Evolutionary conservation across 306 rosid genomes (phyloP), one percentile per base, ranked within the genome.

Genomic region (Corylus heterophylla): DNA sequence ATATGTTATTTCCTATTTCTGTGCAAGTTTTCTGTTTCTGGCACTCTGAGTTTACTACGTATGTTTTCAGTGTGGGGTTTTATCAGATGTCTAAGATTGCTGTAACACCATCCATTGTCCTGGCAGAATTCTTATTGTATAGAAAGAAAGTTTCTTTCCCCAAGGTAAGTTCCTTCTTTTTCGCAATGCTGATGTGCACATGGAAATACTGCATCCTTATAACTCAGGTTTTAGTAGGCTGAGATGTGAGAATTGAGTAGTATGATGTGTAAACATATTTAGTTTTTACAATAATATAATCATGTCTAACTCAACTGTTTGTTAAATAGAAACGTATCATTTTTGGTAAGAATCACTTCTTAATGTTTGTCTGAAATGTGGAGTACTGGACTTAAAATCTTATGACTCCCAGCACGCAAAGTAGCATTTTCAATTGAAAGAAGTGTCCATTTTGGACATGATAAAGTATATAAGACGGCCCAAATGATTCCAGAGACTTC

Each of bases 31-130:
- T 59, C 49, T 74, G 49, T 76, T 68, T 44, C n/a, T 52, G 42
- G 49, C 52, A 78, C 61, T 27, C 86, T 67, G 66, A 83, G 16
- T 71, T 85, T 84, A 69, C 76, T 80, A 20, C 76, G 85, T 74
- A 7, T 80, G 54, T 85, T 81, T 87, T 68, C 97, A 91, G 98
- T 85, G 89, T 93, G 83, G 97, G 98, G 45, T 91, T 93, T 76
- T 93, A 91, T 88, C 97, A 93, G 91, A 93, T 93, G 97, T 90
- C 98, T 75, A 93, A 93, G 87, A 93, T 93, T 63, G 93, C 95
- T 5, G 93, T 93, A 68, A 90, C 97, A 2, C 95, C 93, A 3
- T 89, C 98, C 54, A 93, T 91, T 85, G 93, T 90, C 81, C 79
- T 90, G 50, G 97, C 93, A 64, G 97, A 93, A 71, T 93, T 89